Conservation (phyloP, 2,329 filamentous ascomycete species). For the Nannizzia gypsea region DNA sequence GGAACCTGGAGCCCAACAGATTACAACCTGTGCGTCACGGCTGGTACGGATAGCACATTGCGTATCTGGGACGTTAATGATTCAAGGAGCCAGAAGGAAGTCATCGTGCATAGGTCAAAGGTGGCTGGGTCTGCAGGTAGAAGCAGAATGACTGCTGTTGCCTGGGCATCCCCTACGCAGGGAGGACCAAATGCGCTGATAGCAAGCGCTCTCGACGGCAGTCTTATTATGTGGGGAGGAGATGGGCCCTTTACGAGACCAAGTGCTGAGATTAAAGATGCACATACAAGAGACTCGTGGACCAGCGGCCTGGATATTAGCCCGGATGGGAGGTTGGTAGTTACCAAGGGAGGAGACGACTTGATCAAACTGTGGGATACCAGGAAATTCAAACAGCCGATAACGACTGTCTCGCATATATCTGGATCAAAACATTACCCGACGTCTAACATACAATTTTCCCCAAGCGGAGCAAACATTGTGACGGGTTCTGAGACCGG, state of each 20-base stretch:
- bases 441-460: conserved; percentile 80
- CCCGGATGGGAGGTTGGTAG: conserved; percentile 75
- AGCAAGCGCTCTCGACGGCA: conserved; percentile 75
- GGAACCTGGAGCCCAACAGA: conserved; percentile 87
- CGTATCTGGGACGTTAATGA: conserved; percentile 96
- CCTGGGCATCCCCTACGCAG: conserved; percentile 66
- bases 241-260: conserved; percentile 77
- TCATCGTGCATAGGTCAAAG: conserved; percentile 91
- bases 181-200: conserved; percentile 71
- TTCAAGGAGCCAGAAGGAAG: conserved; percentile 76
- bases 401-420: conserved; percentile 64
- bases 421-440: conserved; percentile 77
- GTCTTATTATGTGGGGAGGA: conserved; percentile 81
- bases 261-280: conserved; percentile 68
- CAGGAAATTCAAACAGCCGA: conserved; percentile 82
- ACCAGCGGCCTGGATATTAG: conserved; percentile 88
- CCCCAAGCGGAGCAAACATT: conserved; percentile 69
- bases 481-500: conserved; percentile 80
- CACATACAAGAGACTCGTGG: conserved; percentile 75
- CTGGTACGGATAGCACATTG: conserved; percentile 86
- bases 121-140: conserved; percentile 78
- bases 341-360: conserved; percentile 83
- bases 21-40: conserved; percentile 74
- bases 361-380: conserved; percentile 95
- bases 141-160: conserved; percentile 85